Evolutionary conservation across 1,139 yeast genomes (phyloP), one percentile per base, ranked within the genome.

Genomic region (Magnusiomyces suaveolens): DNA sequence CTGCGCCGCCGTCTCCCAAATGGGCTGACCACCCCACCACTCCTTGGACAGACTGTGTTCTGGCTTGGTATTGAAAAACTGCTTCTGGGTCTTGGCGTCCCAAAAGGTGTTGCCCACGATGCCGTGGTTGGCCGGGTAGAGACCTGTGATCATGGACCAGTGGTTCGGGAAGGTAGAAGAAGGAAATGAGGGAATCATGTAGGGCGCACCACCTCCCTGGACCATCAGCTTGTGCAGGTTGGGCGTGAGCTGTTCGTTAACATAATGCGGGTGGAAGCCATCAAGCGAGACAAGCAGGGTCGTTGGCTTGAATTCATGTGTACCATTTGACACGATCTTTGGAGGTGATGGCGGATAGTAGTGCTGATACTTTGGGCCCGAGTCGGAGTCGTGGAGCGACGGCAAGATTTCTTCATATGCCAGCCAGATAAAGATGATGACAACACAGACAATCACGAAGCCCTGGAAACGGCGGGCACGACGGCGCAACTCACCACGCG

Each of bases 11-110:
- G 95, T 86, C 48, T 75, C 72, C 97, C 97, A 89, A 29, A 89
- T 67, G 0, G 97, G 95, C 65, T 87, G 94, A 33, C 96, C 95
- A 10, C 94, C 92, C 95, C 95, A 87, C 73, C 87, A 86, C 33
- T 75, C 79, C 0, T 83, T 81, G 51, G 79, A 70, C 1, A 82
- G 74, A 4, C 89, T 84, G 50, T 69, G 64, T 29, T 73, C 72
- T 0, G 84, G 82, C 56, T 83, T 73, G 2, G 86, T 82, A 61
- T 84, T 84, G 51, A 80, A 72, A 66, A 88, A 88, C 63, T 80
- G 81, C 57, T 75, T 77, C 2, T 76, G 66, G 26, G 78, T 63
- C 1, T 58, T 63, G 0, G 88, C 81, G 63, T 87, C 96, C 66
- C 69, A 87, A 65, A 89, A 89, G 0, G 84, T 80, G 69, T 89